These are phyloP conservation scores for Leishmania major DNA, from an alignment of 208 protist species.

Conservation along the genomic window DNA sequence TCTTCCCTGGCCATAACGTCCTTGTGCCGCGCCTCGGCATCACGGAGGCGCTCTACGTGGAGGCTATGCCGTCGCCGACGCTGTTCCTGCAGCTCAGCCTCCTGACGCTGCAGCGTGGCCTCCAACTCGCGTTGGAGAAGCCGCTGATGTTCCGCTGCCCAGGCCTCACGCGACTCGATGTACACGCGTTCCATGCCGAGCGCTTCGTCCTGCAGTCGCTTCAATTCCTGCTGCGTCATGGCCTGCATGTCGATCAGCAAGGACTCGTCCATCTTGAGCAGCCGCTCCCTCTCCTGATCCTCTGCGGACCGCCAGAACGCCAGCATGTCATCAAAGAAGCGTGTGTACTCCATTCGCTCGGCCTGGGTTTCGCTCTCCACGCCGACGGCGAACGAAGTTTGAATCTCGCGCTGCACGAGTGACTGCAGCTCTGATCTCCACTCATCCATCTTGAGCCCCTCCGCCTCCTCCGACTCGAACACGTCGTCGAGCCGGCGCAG, in stretches of 20 bases:
- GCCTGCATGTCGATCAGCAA: conserved; percentile 67
- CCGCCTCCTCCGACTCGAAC: conserved; percentile 41
- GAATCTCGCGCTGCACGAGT: conserved; percentile 70
- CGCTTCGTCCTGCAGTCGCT: conserved; percentile 67
- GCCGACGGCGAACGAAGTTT: conserved; percentile 66
- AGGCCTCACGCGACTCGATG: conserved; percentile 67
- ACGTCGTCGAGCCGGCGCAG: conserved; percentile 51
- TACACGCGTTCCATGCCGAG: conserved; percentile 78
- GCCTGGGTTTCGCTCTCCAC: conserved; percentile 62
- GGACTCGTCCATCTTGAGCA: conserved; percentile 82
- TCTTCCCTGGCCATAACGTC: conserved; percentile 57
- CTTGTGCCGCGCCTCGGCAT: conserved; percentile 56
- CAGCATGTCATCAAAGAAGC: conserved; percentile 70
- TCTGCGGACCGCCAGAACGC: conserved; percentile 75
- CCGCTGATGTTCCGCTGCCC: conserved; percentile 67
- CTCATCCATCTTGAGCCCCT: conserved; percentile 20
- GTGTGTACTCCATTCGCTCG: conserved; percentile 60
- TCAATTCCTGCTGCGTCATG: conserved; percentile 71
- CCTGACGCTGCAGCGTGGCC: conserved; percentile 43
- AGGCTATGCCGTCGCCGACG: conserved; percentile 52
- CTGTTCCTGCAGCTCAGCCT: conserved; percentile 67
- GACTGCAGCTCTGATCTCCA: conserved; percentile 63
- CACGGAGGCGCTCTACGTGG: conserved; percentile 65
- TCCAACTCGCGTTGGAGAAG: conserved; percentile 65
- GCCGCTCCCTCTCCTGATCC: conserved; percentile 54